Evolutionary conservation across 164 flowering plant species (phyloP), one percentile per base, ranked within the genome.

Genomic region (Annona cherimola): DNA sequence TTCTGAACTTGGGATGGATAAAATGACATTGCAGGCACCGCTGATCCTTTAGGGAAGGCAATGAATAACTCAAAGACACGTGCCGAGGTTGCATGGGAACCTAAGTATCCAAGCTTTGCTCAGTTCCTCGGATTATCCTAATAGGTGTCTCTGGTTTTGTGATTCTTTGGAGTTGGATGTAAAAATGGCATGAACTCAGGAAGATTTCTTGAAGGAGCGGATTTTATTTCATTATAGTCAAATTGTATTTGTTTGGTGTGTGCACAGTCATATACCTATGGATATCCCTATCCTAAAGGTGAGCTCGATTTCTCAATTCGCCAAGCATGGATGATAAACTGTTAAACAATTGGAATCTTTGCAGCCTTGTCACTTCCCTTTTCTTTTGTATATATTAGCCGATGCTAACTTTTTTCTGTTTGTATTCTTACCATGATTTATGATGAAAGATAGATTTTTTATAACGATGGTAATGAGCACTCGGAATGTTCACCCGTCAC

Each of bases 21-120:
- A 26, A 0, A 26, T 64, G 55, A 19, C 18, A 7, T 42, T 80
- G 67, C 81, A 91, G 94, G 92, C 46, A 83, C 85, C 5, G 61
- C 12, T 70, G 97, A 76, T 81, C 88, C 91, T 69, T 73, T 87
- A 60, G 97, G 97, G 8, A 91, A 91, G 82, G 82, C 76, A 68
- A 73, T 91, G 55, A 85, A 86, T 81, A 89, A 89, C 82, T 77
- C 84, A 35, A 89, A 83, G 77, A 91, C 91, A 44, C 87, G 91
- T 6, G 67, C 77, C 16, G 91, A 88, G 69, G 63, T 91, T 42
- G 91, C 87, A 46, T 90, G 96, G 96, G 82, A 88, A 74, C 97
- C 97, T 12, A 89, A 88, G 70, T 89, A 87, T 76, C 75, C 86
- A 3, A 88, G 91, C 79, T 88, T 89, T 61, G 79, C 87, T 42